These are phyloP conservation scores for Schizonepeta tenuifolia DNA, from an alignment of 257 asterid species.

Conservation along the genomic window DNA sequence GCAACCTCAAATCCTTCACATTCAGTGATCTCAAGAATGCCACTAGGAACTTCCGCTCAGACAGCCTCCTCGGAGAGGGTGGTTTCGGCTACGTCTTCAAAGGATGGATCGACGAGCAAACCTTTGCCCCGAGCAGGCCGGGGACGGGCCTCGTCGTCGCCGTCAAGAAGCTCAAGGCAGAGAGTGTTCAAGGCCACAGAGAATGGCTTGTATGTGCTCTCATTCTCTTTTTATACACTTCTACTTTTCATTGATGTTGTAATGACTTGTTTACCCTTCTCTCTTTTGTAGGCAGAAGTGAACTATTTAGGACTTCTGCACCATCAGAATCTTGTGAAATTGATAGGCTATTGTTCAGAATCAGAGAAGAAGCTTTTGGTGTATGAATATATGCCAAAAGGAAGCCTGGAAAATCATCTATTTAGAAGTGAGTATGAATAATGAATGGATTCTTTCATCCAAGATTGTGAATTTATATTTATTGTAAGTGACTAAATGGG, in stretches of 20 bases:
- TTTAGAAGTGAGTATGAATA: slow-evolving; percentile 43
- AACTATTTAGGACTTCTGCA: slow-evolving; percentile 47
- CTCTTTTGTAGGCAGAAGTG: slow-evolving; percentile 40
- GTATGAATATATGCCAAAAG: slow-evolving; percentile 57
- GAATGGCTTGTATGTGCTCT: slow-evolving; percentile 56
- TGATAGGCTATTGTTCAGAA: slow-evolving; percentile 50
- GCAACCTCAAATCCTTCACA: slow-evolving; percentile 46
- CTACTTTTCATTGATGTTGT: neutral
- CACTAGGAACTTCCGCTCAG: slow-evolving; percentile 47
- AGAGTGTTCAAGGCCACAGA: slow-evolving; percentile 55
- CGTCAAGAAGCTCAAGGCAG: slow-evolving; percentile 47
- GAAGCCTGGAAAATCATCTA: slow-evolving; percentile 56
- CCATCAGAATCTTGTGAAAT: slow-evolving; percentile 54
- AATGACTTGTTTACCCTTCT: neutral
- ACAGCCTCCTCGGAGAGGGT: slow-evolving; percentile 55
- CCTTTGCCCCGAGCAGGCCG: slow-evolving; percentile 47
- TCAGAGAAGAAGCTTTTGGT: slow-evolving; percentile 48
- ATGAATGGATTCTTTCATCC: too few relatives aligned
- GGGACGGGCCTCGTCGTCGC: slow-evolving; percentile 54
- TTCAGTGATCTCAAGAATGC: slow-evolving; percentile 48
- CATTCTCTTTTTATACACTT: neutral
- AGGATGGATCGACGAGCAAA: slow-evolving; percentile 54
- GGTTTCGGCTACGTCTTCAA: slow-evolving; percentile 56
- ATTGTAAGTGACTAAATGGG: neutral
- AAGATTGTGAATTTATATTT: too few relatives aligned